Percentiles rank a stretch among this genome's conserved stretches.
Conservation (phyloP, 2,329 filamentous ascomycete species). For the Periconia digitata region DNA sequence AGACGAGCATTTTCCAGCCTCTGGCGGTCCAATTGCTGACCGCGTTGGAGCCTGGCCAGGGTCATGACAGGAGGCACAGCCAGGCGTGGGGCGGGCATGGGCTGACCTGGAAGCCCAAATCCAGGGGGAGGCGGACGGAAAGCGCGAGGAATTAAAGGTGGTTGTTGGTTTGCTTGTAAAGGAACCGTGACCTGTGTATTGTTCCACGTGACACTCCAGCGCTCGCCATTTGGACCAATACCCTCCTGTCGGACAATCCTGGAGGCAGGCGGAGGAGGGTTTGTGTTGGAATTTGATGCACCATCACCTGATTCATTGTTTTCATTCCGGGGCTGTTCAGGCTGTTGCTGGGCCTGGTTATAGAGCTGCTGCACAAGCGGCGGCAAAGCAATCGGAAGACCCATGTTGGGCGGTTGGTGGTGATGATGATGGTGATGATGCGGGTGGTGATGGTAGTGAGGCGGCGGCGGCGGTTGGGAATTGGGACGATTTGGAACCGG, state of each 20-base stretch:
- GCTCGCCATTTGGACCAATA: conserved; percentile 54
- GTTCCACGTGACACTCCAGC: conserved; percentile 57
- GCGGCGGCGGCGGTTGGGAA: conserved; percentile 25
- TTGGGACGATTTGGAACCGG: conserved; percentile 22
- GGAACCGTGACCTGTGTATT: conserved; percentile 42
- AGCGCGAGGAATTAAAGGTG: conserved; percentile 19
- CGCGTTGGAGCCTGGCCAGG: too few relatives aligned
- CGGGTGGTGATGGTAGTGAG: conserved; percentile 10
- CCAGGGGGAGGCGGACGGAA: conserved; percentile 23
- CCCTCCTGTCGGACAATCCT: conserved; percentile 54
- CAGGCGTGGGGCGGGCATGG: too few relatives aligned
- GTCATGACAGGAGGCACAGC: too few relatives aligned
- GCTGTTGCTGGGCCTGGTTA: conserved; percentile 17
- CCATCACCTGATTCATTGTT: background rate
- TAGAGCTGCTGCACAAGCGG: conserved; percentile 26
- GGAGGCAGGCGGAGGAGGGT: conserved; percentile 28
- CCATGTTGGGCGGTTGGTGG: conserved; percentile 4
- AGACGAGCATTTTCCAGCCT: conserved; percentile 37
- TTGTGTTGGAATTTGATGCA: background rate
- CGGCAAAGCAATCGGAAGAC: conserved; percentile 17
- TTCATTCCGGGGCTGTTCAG: background rate
- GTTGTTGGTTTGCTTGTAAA: conserved; percentile 18
- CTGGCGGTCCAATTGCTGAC: too few relatives aligned
- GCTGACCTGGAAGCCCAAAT: conserved; percentile 20
- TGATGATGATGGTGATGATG: conserved; percentile 19